Base-by-base conservation (phyloP, 2,329 filamentous ascomycete species). In the Trichoderma arundinaceum region DNA sequence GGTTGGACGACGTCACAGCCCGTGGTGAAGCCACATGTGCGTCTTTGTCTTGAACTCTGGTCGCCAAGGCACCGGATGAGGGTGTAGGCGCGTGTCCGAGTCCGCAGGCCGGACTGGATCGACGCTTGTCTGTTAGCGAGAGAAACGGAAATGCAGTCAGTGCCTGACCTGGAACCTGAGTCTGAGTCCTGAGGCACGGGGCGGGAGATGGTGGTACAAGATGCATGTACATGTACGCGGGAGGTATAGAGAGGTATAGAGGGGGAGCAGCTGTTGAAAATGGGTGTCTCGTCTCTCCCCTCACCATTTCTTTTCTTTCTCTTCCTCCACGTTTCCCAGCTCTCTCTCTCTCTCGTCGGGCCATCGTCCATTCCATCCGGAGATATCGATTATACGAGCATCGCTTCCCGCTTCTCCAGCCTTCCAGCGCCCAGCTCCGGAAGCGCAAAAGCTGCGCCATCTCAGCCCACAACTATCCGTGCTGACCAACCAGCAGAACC, bases 401-500 rank as follows among this genome's bases (percentile, higher is more conserved):
- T 49, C 46, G 46, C 32, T 38, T n/a, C 22, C 33, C 57, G 22
- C 44, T 49, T 28, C n/a, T 15, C 33, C 22, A 35, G 13, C 4
- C 46, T 13, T 7, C 17, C 2, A 28, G 46, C 5, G 46, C 46
- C 52, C 6, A 15, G 19, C 19, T 60, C 28, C 59, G 48, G 48
- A 53, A 38, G 49, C 59, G 33, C n/a, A 41, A 53, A 7, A 7
- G 53, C 54, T 65, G 46, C 56, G 63, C 57, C 49, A 62, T 56
- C 48, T 41, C 51, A 39, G 32, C 41, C 43, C 59, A 63, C 59
- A 52, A 22, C 44, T 15, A 22, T 19, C 19, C 28, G 32, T 57
- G 65, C 65, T 66, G 65, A 66, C 65, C 65, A 66, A 66, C 59
- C 65, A 39, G 59, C 59, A 33, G 48, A 44, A 44, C 59, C n/a